Percentiles rank a stretch among this genome's conserved stretches.
Evolutionary conservation across 345 rosid species (phyloP).

Genomic region (Hibiscus tridactylites): DNA sequence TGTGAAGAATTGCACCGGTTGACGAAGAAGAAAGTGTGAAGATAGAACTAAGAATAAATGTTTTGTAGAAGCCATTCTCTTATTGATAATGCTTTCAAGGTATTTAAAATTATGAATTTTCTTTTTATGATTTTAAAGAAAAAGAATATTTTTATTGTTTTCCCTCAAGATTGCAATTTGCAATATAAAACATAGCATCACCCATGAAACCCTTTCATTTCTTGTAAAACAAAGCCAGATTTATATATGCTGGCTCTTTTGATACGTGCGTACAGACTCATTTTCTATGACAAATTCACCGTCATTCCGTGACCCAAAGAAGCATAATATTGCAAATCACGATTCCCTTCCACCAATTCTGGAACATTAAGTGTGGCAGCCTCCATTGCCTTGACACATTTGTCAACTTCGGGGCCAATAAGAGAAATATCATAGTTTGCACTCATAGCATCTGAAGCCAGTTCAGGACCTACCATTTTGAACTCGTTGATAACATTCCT

Average conservation of each 20-base stretch:
- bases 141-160: too few relatives aligned
- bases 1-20: too few relatives aligned
- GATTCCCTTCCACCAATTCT: background rate
- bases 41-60: too few relatives aligned
- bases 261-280: background rate
- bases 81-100: too few relatives aligned
- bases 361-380: background rate
- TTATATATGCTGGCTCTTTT: too few relatives aligned
- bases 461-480: background rate
- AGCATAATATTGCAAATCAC: background rate
- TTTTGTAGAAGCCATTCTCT: too few relatives aligned
- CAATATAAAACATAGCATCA: background rate
- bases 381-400: background rate
- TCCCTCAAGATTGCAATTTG: too few relatives aligned
- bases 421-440: too few relatives aligned
- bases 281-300: background rate
- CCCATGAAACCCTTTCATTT: too few relatives aligned
- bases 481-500: background rate
- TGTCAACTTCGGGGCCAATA: background rate
- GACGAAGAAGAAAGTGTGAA: too few relatives aligned
- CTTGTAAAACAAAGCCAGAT: background rate
- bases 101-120: too few relatives aligned
- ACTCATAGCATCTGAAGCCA: background rate
- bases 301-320: background rate
- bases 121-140: too few relatives aligned